phyloP scores from a whole-genome alignment of 768 basidiomycete genomes.

The Hydnum rufescens region DNA sequence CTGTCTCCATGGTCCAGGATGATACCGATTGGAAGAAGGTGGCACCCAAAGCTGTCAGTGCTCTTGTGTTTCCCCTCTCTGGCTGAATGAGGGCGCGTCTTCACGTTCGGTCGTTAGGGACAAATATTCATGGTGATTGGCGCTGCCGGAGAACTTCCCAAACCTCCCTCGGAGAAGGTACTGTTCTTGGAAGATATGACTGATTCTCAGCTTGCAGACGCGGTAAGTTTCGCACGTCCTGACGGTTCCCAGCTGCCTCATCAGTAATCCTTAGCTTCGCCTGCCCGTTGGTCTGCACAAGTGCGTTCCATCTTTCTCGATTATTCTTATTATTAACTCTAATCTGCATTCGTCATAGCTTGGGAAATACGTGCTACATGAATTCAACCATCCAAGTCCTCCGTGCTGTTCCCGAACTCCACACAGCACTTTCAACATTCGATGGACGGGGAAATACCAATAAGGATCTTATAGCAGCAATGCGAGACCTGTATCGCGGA shows the following conservation, averaged over 20 bases:
- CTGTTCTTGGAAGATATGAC: slow-evolving; percentile 91
- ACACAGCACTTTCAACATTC: slow-evolving; percentile 38
- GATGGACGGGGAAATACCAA: slow-evolving; percentile 16
- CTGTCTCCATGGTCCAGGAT: slow-evolving; percentile 30
- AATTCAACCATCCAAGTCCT: slow-evolving; percentile 91
- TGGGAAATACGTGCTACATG: slow-evolving; percentile 97
- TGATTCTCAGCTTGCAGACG: slow-evolving; percentile 58
- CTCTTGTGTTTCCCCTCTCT: slow-evolving; percentile 1
- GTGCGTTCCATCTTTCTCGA: slow-evolving; percentile 17
- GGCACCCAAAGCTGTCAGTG: slow-evolving; percentile 55
- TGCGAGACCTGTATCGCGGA: slow-evolving; percentile 48
- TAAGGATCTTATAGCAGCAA: slow-evolving; percentile 24
- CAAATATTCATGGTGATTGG: slow-evolving; percentile 90
- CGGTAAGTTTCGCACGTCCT: slow-evolving; percentile 27
- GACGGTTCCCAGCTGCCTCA: slow-evolving; percentile 5
- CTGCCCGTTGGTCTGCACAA: slow-evolving; percentile 70
- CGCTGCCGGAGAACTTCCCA: slow-evolving; percentile 77
- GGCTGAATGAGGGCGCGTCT: not conserved
- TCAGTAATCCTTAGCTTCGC: slow-evolving; percentile 30
- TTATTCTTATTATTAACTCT: not conserved
- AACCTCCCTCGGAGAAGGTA: slow-evolving; percentile 57
- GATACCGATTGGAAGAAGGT: slow-evolving; percentile 76
- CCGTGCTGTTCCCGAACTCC: slow-evolving; percentile 78
- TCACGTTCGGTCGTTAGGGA: slow-evolving; percentile 27
- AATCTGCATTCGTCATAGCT: slow-evolving; percentile 18